Evolutionary conservation across 2,329 filamentous ascomycete genomes (phyloP).

Genomic region (Metarhizium humberi): DNA sequence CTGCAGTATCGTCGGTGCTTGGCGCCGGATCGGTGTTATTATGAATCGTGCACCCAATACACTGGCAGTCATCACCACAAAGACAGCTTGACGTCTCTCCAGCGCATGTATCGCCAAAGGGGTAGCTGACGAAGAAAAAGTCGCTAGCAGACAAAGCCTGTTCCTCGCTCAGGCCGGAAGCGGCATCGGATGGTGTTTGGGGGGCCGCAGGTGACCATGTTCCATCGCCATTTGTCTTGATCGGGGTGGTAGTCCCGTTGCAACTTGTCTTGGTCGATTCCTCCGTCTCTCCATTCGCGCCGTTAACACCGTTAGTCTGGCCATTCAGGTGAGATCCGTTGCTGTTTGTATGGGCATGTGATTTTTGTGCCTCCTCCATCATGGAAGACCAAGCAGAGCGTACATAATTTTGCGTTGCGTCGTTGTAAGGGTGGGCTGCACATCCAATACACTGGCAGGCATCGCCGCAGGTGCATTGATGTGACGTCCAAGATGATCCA

Average conservation of each 20-base stretch:
- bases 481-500: slow-evolving; percentile 23
- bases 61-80: slow-evolving; percentile 51
- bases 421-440: slow-evolving; percentile 58
- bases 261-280: slow-evolving; percentile 10
- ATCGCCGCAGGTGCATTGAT: slow-evolving; percentile 53
- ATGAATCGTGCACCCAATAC: slow-evolving; percentile 48
- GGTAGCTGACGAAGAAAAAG: slow-evolving; percentile 51
- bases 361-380: slow-evolving; percentile 22
- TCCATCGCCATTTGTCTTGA: slow-evolving; percentile 14
- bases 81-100: slow-evolving; percentile 42
- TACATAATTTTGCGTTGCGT: slow-evolving; percentile 46
- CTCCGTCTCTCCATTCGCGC: slow-evolving; percentile 14
- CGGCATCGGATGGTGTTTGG: slow-evolving; percentile 38
- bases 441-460: slow-evolving; percentile 60
- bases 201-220: slow-evolving; percentile 28
- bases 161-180: slow-evolving; percentile 37
- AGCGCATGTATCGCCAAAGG: slow-evolving; percentile 36
- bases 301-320: slow-evolving; percentile 15
- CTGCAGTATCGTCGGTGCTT: neutral
- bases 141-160: slow-evolving; percentile 41
- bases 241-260: slow-evolving; percentile 11
- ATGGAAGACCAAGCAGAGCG: slow-evolving; percentile 37
- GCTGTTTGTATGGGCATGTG: slow-evolving; percentile 9
- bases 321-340: slow-evolving; percentile 7
- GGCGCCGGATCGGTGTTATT: slow-evolving; percentile 17